phyloP scores from a whole-genome alignment of 768 basidiomycete genomes.

The Boletus tomentosulus region DNA sequence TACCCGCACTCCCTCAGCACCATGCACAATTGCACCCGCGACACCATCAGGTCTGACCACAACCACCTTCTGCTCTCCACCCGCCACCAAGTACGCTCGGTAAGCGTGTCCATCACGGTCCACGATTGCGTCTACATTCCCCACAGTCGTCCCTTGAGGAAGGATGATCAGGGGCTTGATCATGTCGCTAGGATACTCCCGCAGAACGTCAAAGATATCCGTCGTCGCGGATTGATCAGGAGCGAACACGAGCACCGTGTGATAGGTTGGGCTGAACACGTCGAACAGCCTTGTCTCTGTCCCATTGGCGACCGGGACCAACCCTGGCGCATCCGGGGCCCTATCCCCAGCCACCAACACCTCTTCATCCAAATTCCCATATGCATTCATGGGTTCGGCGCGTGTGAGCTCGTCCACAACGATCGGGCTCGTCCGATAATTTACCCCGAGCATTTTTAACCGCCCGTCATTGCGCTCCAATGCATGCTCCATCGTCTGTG shows the following conservation, averaged over 20 bases:
- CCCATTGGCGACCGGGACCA: not conserved
- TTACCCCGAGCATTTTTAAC: slow-evolving; percentile 45
- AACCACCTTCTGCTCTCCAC: slow-evolving; percentile 30
- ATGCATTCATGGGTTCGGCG: slow-evolving; percentile 2
- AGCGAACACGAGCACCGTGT: slow-evolving; percentile 29
- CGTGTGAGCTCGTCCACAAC: slow-evolving; percentile 35
- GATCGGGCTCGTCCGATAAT: slow-evolving; percentile 49
- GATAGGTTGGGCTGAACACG: slow-evolving; percentile 1
- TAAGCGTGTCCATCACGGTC: slow-evolving; percentile 39
- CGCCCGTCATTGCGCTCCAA: slow-evolving; percentile 2
- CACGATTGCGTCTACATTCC: slow-evolving; percentile 32
- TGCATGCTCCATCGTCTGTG: not conserved
- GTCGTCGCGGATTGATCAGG: not conserved
- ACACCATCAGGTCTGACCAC: slow-evolving; percentile 45
- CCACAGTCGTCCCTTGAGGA: slow-evolving; percentile 1
- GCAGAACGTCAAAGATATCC: slow-evolving; percentile 8
- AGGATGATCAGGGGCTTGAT: slow-evolving; percentile 15
- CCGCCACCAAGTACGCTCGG: slow-evolving; percentile 32
- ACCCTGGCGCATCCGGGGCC: slow-evolving; percentile 11
- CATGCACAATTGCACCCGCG: slow-evolving; percentile 32
- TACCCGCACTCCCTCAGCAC: slow-evolving; percentile 9
- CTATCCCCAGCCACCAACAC: slow-evolving; percentile 11
- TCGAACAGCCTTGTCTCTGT: slow-evolving; percentile 4
- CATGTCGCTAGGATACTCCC: slow-evolving; percentile 3
- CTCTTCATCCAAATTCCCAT: slow-evolving; percentile 4